A percentile compares a stretch with the other conserved stretches of the same genome.
phyloP scores from a whole-genome alignment of 768 basidiomycete species.

The Coprinopsis strossmayeri region DNA sequence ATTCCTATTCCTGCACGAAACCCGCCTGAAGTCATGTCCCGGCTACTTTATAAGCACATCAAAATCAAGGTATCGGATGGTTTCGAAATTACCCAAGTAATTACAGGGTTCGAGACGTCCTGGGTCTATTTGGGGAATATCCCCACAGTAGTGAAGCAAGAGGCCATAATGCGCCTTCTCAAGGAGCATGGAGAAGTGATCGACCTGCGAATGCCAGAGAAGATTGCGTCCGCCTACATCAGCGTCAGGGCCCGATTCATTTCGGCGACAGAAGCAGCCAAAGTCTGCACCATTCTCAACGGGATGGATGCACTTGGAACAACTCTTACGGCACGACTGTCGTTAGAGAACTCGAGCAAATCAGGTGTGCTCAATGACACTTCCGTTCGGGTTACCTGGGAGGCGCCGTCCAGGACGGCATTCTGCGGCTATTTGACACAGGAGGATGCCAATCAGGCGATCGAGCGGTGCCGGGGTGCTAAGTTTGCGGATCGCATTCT shows the following conservation, averaged over 20 bases:
- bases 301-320: slow-evolving; percentile 31
- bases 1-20: not conserved
- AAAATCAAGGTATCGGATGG: slow-evolving; percentile 53
- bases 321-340: slow-evolving; percentile 38
- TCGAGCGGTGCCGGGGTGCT: slow-evolving; percentile 32
- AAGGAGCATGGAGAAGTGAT: slow-evolving; percentile 40
- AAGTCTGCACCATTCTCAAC: slow-evolving; percentile 48
- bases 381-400: slow-evolving; percentile 53
- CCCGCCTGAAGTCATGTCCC: not conserved
- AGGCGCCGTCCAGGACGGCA: slow-evolving; percentile 46
- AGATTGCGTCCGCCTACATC: slow-evolving; percentile 16
- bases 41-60: slow-evolving; percentile 38
- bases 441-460: slow-evolving; percentile 43
- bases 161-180: slow-evolving; percentile 32
- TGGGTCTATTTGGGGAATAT: slow-evolving; percentile 53
- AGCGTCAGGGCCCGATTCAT: slow-evolving; percentile 42
- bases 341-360: slow-evolving; percentile 31
- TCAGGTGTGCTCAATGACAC: slow-evolving; percentile 42
- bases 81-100: slow-evolving; percentile 48
- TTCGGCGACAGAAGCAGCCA: slow-evolving; percentile 39
- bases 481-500: slow-evolving; percentile 35
- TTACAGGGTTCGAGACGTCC: slow-evolving; percentile 64
- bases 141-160: slow-evolving; percentile 25
- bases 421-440: slow-evolving; percentile 57
- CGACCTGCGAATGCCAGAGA: slow-evolving; percentile 25